Evolutionary conservation across 1,139 yeast species (phyloP), one percentile per base, ranked within the genome.

Genomic region (Yueomyces sp.): DNA sequence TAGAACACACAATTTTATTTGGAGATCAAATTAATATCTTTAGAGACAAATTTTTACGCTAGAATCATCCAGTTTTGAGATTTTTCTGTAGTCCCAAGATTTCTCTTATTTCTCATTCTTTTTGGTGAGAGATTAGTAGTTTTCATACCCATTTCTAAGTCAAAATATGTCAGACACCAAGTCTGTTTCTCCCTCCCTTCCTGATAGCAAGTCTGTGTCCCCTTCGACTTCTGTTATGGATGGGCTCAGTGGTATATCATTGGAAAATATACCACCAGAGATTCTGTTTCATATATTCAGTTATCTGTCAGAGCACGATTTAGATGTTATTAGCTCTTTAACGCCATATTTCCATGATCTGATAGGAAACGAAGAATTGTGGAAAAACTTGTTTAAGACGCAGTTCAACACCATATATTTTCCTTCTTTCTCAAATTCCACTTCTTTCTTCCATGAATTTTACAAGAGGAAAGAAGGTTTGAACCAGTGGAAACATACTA

Each of bases 361-460:
- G 4, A 70, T 78, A 3, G 69, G 69, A 46, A 80, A 79, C 54
- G 73, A 73, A 47, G 72, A 70, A 41, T 68, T 80, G 4, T 81
- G 89, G 89, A 69, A 70, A 52, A 69, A 68, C 43, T 68, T 81
- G 26, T 78, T 81, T 52, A 60, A 63, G 28, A 54, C 66, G 28
- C 67, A 67, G 43, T 73, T 73, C 49, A 67, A 71, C 2, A 68
- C 72, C 0, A 54, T 60, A 11, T 52, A 55, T 11, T 81, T 81
- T 55, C 78, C 86, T 3, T 70, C 81, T 1, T 62, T 75, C n/a
- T 67, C 81, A 0, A 64, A 71, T 31, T 71, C 81, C 0, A 51
- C 50, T n/a, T 61, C 62, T 39, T 81, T 78, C 73, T 69, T 75
- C 52, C 63, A 64, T 32, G 91, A 81, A 57, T 70, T 76, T 50